Conservation (phyloP, 768 basidiomycete genomes). For the Suillus subaureus region DNA sequence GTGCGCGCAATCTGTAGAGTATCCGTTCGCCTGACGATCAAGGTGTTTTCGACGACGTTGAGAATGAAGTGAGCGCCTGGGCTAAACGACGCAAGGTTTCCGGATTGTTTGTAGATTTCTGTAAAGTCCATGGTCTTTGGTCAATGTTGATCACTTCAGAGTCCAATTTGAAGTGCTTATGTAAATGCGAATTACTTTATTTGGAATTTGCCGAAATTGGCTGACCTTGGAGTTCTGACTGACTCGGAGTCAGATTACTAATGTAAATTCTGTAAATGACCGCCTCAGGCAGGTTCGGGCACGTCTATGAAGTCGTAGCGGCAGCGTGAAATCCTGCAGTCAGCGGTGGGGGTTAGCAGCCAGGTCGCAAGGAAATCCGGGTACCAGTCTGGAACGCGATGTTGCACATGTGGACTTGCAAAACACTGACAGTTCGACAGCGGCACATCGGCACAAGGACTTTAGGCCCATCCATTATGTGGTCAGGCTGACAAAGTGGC, state of each 20-base stretch:
- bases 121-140: slow-evolving; percentile 73
- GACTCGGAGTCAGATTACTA: no score
- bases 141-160: neutral
- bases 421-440: neutral
- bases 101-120: slow-evolving; percentile 77
- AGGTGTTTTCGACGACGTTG: slow-evolving; percentile 73
- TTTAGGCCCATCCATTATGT: no score
- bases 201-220: neutral
- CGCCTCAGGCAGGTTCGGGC: no score
- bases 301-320: no score
- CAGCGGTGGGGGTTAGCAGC: no score
- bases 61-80: slow-evolving; percentile 87
- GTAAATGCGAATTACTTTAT: neutral
- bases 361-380: no score
- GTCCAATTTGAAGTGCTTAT: neutral
- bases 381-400: neutral
- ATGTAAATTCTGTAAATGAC: no score
- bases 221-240: no score
- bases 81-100: slow-evolving; percentile 76
- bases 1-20: slow-evolving; percentile 83
- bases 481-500: neutral
- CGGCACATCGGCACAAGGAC: neutral
- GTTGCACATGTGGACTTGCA: neutral
- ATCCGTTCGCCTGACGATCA: slow-evolving; percentile 83
- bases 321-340: no score